Conservation (phyloP, 1,284 basidiomycete species). For the Trametes pubescens region DNA sequence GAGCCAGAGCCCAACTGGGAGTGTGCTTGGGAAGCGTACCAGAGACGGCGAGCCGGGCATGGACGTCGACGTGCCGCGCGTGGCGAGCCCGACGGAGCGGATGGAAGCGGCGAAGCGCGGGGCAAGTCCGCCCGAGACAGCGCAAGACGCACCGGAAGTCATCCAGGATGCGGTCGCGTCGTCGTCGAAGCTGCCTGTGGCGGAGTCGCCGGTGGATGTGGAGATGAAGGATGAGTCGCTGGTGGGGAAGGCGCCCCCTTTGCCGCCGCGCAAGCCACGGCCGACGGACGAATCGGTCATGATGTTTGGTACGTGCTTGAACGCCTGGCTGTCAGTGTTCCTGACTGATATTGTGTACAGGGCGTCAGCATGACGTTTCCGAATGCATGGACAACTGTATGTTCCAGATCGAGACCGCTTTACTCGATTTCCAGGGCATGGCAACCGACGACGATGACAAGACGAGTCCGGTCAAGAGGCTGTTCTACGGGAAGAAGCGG, state of each 20-base stretch:
- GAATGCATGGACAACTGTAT: slow-evolving; percentile 99
- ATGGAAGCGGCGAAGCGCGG: slow-evolving; percentile 23
- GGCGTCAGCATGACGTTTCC: slow-evolving; percentile 97
- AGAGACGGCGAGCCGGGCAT: slow-evolving; percentile 62
- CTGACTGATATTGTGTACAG: slow-evolving; percentile 45
- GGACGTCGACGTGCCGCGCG: slow-evolving; percentile 42
- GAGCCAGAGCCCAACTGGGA: slow-evolving; percentile 44
- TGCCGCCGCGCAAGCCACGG: slow-evolving; percentile 68
- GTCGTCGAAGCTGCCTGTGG: slow-evolving; percentile 33
- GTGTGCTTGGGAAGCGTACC: slow-evolving; percentile 77
- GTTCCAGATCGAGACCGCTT: slow-evolving; percentile 96
- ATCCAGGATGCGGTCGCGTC: slow-evolving; percentile 27
- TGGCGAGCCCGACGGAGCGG: slow-evolving; percentile 15
- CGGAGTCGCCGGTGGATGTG: slow-evolving; percentile 48
- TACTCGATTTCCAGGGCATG: slow-evolving; percentile 79
- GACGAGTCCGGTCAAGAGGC: slow-evolving; percentile 82
- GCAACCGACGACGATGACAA: slow-evolving; percentile 59
- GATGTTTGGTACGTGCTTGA: slow-evolving; percentile 78
- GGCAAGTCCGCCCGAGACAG: slow-evolving; percentile 43
- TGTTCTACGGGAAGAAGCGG: slow-evolving; percentile 87
- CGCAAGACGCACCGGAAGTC: slow-evolving; percentile 21
- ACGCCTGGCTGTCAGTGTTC: too few species aligned
- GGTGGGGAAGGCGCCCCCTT: slow-evolving; percentile 58
- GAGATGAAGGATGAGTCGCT: slow-evolving; percentile 49
- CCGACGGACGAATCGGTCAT: slow-evolving; percentile 76